Evolutionary conservation across 2,329 filamentous ascomycete species (phyloP).

Genomic region (Alternaria incomplexa): DNA sequence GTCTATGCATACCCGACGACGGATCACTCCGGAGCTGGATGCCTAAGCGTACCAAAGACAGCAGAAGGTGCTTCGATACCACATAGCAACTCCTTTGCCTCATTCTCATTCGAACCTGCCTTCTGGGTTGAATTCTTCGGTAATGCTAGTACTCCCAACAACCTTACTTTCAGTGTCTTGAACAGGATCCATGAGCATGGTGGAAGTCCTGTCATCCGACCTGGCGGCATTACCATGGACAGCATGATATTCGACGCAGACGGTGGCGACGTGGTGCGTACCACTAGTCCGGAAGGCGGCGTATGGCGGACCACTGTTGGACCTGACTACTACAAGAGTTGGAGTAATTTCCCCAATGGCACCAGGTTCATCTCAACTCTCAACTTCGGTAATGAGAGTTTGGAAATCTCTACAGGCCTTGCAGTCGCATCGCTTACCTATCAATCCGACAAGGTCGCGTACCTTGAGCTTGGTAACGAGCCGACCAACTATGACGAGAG

Average conservation of each 20-base stretch:
- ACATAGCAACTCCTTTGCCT: constrained; percentile 15
- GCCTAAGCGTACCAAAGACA: constrained; percentile 4
- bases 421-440: constrained; percentile 12
- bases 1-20: neutral
- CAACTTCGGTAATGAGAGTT: constrained; percentile 16
- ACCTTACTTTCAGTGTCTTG: constrained; percentile 7
- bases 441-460: constrained; percentile 11
- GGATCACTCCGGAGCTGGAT: neutral
- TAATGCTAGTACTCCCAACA: constrained; percentile 11
- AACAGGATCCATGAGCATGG: constrained; percentile 13
- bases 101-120: constrained; percentile 15
- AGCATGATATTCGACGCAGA: constrained; percentile 13
- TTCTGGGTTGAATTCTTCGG: constrained; percentile 22
- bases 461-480: constrained; percentile 16
- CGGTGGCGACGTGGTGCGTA: constrained; percentile 10
- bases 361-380: constrained; percentile 16
- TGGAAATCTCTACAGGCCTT: constrained; percentile 11
- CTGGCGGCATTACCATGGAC: constrained; percentile 16
- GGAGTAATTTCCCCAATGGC: constrained; percentile 14
- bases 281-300: constrained; percentile 10
- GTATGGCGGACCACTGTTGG: constrained; percentile 16
- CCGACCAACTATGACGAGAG: constrained; percentile 11
- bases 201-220: constrained; percentile 13
- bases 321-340: constrained; percentile 14
- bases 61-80: constrained; percentile 11